phyloP scores from a whole-genome alignment of 129 eudicot species.

The Sambucus nigra region DNA sequence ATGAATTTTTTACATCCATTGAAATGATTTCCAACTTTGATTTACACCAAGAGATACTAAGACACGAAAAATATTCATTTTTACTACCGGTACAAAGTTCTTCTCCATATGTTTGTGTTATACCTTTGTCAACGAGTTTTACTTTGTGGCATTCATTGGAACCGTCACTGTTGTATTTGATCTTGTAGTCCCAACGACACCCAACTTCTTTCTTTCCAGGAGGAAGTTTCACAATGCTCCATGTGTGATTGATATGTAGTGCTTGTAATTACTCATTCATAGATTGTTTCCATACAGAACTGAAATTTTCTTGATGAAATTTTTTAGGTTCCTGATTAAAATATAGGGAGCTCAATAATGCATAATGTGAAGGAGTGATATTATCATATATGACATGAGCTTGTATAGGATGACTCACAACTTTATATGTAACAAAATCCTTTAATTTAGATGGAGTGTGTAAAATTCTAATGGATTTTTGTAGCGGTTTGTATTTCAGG shows the following conservation, averaged over 20 bases:
- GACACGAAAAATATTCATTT: too few species aligned
- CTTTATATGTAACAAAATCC: not conserved
- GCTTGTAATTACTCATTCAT: not conserved
- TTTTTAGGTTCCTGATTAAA: too few species aligned
- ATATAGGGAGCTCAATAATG: not conserved
- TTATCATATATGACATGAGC: not conserved
- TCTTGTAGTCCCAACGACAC: slow-evolving; percentile 1
- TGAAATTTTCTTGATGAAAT: not conserved
- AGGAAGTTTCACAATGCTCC: too few species aligned
- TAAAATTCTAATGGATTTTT: not conserved
- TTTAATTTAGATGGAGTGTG: not conserved
- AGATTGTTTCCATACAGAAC: not conserved
- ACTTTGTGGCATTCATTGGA: too few species aligned
- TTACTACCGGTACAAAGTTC: too few species aligned
- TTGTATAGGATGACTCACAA: not conserved
- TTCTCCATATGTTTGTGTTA: too few species aligned
- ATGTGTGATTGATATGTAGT: not conserved
- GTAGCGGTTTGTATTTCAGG: too few species aligned
- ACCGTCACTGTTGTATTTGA: not conserved
- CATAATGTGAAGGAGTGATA: not conserved
- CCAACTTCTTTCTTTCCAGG: too few species aligned
- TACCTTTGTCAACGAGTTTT: too few species aligned
- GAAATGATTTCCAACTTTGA: too few species aligned
- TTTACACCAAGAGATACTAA: too few species aligned
- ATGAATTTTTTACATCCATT: too few species aligned